These are phyloP conservation scores for Neopestalotiopsis sp. DNA, from an alignment of 2,329 filamentous ascomycete genomes.

Conservation along the genomic window DNA sequence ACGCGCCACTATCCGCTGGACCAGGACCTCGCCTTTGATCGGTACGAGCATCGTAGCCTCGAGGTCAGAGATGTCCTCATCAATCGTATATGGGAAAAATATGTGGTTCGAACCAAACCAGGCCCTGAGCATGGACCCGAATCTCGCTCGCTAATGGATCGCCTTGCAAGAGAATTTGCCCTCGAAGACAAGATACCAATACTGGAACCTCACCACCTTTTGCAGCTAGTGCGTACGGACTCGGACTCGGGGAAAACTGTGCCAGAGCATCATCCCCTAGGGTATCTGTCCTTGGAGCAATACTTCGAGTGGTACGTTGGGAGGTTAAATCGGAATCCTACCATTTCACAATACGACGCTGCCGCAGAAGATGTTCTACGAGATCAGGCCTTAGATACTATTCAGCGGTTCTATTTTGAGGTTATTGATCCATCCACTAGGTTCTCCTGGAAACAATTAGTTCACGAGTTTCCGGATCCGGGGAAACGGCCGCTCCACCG, in stretches of 20 bases:
- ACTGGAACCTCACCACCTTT: no score
- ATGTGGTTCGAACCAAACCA: constrained; percentile 31
- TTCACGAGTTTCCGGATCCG: background rate
- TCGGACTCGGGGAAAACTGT: no score
- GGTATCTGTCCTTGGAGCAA: no score
- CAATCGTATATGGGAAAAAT: constrained; percentile 38
- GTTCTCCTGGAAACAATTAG: constrained; percentile 8
- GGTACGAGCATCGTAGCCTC: constrained; percentile 40
- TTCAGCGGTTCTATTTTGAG: constrained; percentile 22
- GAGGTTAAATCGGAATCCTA: no score
- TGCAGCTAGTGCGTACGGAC: no score
- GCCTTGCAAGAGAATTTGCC: background rate
- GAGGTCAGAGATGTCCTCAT: constrained; percentile 38
- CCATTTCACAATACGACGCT: no score
- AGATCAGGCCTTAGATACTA: background rate
- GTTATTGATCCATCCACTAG: constrained; percentile 22
- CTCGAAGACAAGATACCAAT: no score
- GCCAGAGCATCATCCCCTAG: no score
- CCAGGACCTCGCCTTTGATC: constrained; percentile 37
- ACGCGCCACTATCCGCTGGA: constrained; percentile 40
- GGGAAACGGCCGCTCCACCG: background rate
- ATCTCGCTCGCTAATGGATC: background rate
- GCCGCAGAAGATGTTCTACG: background rate
- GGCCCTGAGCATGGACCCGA: constrained; percentile 19
- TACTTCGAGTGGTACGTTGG: no score